Percentiles rank a stretch among this genome's conserved stretches.
Conservation (phyloP, 495 filamentous ascomycete species). For the Penicillium subrubescens region DNA sequence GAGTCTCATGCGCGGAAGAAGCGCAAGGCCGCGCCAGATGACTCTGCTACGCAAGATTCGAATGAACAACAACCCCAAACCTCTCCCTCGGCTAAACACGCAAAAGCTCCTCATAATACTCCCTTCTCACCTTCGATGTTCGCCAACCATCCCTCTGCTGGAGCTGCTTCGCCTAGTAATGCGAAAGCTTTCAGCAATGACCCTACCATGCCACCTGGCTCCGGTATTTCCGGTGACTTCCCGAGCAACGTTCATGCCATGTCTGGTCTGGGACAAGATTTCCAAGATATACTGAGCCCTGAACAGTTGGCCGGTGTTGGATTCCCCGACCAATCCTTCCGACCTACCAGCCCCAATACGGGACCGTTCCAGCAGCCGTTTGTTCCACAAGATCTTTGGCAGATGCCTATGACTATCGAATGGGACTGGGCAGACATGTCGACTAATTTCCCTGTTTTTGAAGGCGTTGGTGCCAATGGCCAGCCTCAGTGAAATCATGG, state of each 20-base stretch:
- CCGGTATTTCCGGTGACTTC: conserved; percentile 26
- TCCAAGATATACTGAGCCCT: conserved; percentile 45
- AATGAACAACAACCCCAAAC: conserved; percentile 28
- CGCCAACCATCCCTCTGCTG: conserved; percentile 30
- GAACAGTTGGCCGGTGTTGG: conserved; percentile 38
- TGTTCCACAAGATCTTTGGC: conserved; percentile 95
- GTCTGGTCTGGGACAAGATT: conserved; percentile 40
- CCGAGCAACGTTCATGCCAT: conserved; percentile 35
- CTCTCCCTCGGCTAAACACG: conserved; percentile 25
- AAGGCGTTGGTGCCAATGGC: conserved; percentile 25
- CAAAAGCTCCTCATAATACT: conserved; percentile 28
- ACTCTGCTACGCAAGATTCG: conserved; percentile 22
- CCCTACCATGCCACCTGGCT: conserved; percentile 38
- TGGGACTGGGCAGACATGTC: conserved; percentile 97
- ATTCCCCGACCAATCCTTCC: conserved; percentile 48
- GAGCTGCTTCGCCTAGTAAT: conserved; percentile 26
- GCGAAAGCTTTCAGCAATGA: conserved; percentile 34
- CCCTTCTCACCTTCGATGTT: conserved; percentile 41
- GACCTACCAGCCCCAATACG: conserved; percentile 44
- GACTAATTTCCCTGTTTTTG: conserved; percentile 51
- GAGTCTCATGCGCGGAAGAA: conserved; percentile 77
- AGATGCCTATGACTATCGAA: conserved; percentile 93
- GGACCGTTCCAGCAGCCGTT: conserved; percentile 82
- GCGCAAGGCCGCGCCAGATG: conserved; percentile 63
- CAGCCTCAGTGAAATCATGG: conserved; percentile 31